phyloP scores from a whole-genome alignment of 2,329 filamentous ascomycete genomes.

The Stachybotrys chlorohalonatus region DNA sequence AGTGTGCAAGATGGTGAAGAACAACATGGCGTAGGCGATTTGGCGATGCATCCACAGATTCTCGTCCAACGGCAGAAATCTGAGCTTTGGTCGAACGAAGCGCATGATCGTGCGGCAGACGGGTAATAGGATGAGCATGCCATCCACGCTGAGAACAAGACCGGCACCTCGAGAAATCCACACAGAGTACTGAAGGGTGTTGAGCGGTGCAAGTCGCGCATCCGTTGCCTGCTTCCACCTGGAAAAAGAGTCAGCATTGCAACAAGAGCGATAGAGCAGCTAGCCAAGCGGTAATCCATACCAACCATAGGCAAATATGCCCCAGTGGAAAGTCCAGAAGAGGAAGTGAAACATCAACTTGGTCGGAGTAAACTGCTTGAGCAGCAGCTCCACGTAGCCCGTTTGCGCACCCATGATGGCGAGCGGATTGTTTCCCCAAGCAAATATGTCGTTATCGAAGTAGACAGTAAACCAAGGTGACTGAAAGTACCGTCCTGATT shows the following conservation, averaged over 20 bases:
- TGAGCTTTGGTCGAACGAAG: conserved; percentile 75
- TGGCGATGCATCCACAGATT: conserved; percentile 96
- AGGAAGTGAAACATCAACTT: conserved; percentile 74
- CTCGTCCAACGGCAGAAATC: conserved; percentile 89
- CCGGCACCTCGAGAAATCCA: conserved; percentile 95
- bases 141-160: conserved; percentile 74
- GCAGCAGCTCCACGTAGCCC: conserved; percentile 34
- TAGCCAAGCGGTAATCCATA: conserved; percentile 21
- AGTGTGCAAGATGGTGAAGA: conserved; percentile 74
- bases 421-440: background rate
- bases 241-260: conserved; percentile 1
- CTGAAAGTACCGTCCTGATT: background rate
- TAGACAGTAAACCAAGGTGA: background rate
- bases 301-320: conserved; percentile 80
- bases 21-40: conserved; percentile 77
- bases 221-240: conserved; percentile 75
- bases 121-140: conserved; percentile 79
- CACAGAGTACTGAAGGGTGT: conserved; percentile 76
- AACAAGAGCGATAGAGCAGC: too few species aligned
- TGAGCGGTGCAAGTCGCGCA: conserved; percentile 62
- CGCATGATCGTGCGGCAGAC: conserved; percentile 90
- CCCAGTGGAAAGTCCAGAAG: conserved; percentile 73
- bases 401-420: conserved; percentile 29
- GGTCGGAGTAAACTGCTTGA: conserved; percentile 56
- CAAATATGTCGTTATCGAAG: too few species aligned